Base-by-base conservation (phyloP, 108 stramenopile species). In the Skeletonema tropicum region DNA sequence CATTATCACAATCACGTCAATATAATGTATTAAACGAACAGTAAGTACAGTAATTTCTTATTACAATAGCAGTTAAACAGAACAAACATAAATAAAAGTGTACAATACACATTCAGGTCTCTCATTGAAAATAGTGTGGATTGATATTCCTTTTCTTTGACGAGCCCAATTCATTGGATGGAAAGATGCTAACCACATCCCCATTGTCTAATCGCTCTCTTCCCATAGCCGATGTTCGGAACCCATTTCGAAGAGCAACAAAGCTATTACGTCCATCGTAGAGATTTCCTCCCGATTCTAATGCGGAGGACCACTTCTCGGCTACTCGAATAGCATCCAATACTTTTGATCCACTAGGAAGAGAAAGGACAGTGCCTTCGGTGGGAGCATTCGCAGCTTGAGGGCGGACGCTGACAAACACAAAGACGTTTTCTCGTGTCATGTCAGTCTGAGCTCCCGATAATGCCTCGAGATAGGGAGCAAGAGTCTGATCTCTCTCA, bases 401-500 rank as follows among this genome's bases (percentile, higher is more conserved):
- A 2, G 52, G 1, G 52, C 57, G 70, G 57, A 74, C 71, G 32
- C 68, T 70, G 23, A 93, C 76, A 79, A 93, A 91, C 30, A 89
- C 84, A 83, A 86, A 91, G 42, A 93, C 92, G 68, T 87, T 74
- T 61, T 90, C 86, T 9, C 92, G 83, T 21, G 84, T 77, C 74
- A 93, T 72, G 33, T 93, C 86, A 10, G 82, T 83, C 73, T 91
- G 90, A 26, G 87, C 87, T 19, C 73, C 85, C 17, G 76, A 87
- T 59, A 93, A 60, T 39, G 92, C 89, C 78, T 93, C 84, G 60
- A 93, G 77, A 75, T 93, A 93, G 0, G 92, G 92, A n/a, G 87
- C 86, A 39, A 93, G 60, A 21, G 81, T 68, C 38, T 86, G 62
- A 55, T 89, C 89, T 13, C 92, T 85, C 15, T 86, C 88, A 3